Conservation (phyloP, 108 stramenopile species). For the Nitzschia palea region DNA sequence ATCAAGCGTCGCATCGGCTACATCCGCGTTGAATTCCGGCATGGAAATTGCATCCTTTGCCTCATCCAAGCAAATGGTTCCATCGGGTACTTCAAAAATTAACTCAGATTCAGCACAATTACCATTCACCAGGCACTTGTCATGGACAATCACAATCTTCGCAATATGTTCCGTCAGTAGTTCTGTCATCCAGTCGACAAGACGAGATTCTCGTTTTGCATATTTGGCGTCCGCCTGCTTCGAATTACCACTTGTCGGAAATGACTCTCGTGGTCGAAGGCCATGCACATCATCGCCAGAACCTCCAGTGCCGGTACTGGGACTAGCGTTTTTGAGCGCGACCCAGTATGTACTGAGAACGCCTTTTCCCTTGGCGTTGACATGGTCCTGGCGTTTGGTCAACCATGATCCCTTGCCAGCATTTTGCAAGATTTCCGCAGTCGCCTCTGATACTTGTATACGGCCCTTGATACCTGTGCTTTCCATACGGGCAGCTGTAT, state of each 20-base stretch:
- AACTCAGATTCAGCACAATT: too few relatives aligned
- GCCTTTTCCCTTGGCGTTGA: slow-evolving; percentile 39
- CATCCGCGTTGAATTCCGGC: slow-evolving; percentile 17
- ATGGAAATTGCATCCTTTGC: slow-evolving; percentile 21
- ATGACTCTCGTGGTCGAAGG: too few relatives aligned
- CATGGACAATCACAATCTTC: too few relatives aligned
- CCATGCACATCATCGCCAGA: background rate
- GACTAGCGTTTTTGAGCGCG: background rate
- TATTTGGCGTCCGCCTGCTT: too few relatives aligned
- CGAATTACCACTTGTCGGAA: too few relatives aligned
- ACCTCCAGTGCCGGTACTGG: too few relatives aligned
- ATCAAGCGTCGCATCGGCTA: background rate
- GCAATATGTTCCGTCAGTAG: too few relatives aligned
- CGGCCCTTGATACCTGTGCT: slow-evolving; percentile 16
- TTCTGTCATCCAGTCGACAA: slow-evolving; percentile 24
- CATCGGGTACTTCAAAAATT: too few relatives aligned
- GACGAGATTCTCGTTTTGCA: too few relatives aligned
- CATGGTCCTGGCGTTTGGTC: slow-evolving; percentile 5
- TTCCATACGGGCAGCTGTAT: slow-evolving; percentile 43
- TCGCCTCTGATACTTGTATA: slow-evolving; percentile 18
- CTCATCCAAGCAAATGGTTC: too few relatives aligned
- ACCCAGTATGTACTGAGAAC: slow-evolving; percentile 6
- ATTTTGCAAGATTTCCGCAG: slow-evolving; percentile 22
- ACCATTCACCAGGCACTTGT: too few relatives aligned
- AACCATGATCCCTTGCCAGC: slow-evolving; percentile 27